Percentiles rank a stretch among this genome's conserved stretches.
Evolutionary conservation across 805 yeast species (phyloP).

Genomic region (Cyberlindnera bimundalis): DNA sequence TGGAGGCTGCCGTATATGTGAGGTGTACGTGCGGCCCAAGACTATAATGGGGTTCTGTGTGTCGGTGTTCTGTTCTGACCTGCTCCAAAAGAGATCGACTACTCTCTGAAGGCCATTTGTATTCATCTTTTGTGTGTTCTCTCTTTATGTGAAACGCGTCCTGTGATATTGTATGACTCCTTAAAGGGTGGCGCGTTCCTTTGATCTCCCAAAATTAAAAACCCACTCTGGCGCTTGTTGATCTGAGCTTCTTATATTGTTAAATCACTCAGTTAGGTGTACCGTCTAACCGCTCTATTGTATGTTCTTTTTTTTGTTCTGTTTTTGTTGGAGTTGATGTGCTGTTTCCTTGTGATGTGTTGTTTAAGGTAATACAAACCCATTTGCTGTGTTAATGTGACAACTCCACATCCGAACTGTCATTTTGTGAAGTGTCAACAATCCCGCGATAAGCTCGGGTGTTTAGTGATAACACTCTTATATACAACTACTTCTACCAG

Average conservation of each 20-base stretch:
- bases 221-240: too few species aligned
- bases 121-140: constrained; percentile 5
- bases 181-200: constrained; percentile 1
- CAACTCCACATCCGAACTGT: constrained; percentile 1
- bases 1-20: constrained; percentile 21
- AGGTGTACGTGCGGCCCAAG: constrained; percentile 34
- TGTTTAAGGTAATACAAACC: too few species aligned
- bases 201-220: background rate
- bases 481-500: too few species aligned
- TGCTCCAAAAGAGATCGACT: constrained; percentile 41
- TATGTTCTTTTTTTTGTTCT: too few species aligned
- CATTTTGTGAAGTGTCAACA: constrained; percentile 1
- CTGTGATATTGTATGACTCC: background rate
- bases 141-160: background rate
- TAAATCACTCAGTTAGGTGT: too few species aligned
- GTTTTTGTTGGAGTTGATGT: background rate
- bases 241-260: too few species aligned
- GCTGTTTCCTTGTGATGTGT: too few species aligned
- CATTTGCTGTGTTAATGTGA: background rate
- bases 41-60: constrained; percentile 35
- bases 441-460: background rate
- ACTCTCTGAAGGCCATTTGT: constrained; percentile 37
- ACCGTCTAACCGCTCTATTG: too few species aligned
- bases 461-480: too few species aligned
- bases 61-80: constrained; percentile 39